Conservation (phyloP, 2,329 filamentous ascomycete genomes). For the Ophidiomyces ophidiicola region DNA sequence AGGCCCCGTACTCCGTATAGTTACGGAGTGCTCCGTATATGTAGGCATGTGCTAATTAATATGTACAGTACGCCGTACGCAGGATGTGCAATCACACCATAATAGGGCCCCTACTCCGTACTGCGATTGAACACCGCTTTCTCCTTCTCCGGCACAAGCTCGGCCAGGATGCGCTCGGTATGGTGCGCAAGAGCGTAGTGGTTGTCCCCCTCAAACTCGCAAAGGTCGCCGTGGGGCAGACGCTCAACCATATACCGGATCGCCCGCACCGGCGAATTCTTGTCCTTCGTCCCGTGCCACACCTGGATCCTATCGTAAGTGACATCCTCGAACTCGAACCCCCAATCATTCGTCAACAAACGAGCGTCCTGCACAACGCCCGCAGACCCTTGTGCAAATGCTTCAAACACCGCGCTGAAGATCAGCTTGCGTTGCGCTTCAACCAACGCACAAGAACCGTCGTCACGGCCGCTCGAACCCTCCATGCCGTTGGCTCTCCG, state of each 20-base stretch:
- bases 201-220: slow-evolving; percentile 25
- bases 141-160: slow-evolving; percentile 2
- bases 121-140: too few species aligned
- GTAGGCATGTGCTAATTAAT: too few species aligned
- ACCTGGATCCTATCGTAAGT: slow-evolving; percentile 18
- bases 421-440: slow-evolving; percentile 12
- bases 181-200: slow-evolving; percentile 11
- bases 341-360: slow-evolving; percentile 23
- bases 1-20: too few species aligned
- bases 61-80: too few species aligned
- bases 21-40: too few species aligned
- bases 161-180: slow-evolving; percentile 5
- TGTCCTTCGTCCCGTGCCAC: slow-evolving; percentile 23
- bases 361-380: slow-evolving; percentile 20
- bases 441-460: background rate
- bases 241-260: slow-evolving; percentile 29
- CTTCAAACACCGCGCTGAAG: slow-evolving; percentile 17
- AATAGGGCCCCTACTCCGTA: too few species aligned
- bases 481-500: slow-evolving; percentile 11
- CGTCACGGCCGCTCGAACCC: background rate
- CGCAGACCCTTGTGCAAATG: slow-evolving; percentile 20
- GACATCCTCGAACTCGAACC: slow-evolving; percentile 21
- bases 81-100: too few species aligned
- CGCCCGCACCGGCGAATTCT: slow-evolving; percentile 23
- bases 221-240: slow-evolving; percentile 25